These are phyloP conservation scores for Fusarium pseudocircinatum DNA, from an alignment of 2,329 filamentous ascomycete species.

Conservation along the genomic window DNA sequence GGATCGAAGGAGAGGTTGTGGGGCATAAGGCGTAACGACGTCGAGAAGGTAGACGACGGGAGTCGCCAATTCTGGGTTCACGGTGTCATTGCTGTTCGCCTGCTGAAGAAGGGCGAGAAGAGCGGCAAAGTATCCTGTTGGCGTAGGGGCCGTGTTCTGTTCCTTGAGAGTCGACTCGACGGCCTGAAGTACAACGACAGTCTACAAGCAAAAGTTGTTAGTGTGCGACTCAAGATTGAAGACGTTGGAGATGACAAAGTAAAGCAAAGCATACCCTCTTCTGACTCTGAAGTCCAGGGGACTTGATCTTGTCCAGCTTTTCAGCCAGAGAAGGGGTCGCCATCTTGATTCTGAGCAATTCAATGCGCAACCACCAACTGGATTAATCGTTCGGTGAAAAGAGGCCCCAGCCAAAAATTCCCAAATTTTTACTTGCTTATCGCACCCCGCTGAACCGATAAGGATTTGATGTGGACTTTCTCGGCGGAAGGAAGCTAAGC, in stretches of 20 bases:
- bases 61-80: slow-evolving; percentile 84
- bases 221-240: slow-evolving; percentile 19
- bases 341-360: slow-evolving; percentile 53
- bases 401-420: slow-evolving; percentile 39
- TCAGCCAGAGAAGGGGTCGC: slow-evolving; percentile 71
- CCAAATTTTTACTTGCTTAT: slow-evolving; percentile 46
- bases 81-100: slow-evolving; percentile 72
- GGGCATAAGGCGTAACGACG: slow-evolving; percentile 84
- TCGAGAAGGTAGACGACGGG: slow-evolving; percentile 97
- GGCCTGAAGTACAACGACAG: slow-evolving; percentile 85
- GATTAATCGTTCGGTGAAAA: slow-evolving; percentile 43
- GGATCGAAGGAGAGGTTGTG: slow-evolving; percentile 85
- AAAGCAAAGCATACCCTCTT: slow-evolving; percentile 74
- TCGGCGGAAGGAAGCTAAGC: not conserved
- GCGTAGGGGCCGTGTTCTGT: slow-evolving; percentile 82
- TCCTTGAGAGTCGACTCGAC: slow-evolving; percentile 93
- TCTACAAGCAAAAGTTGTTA: slow-evolving; percentile 58
- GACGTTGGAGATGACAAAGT: not conserved
- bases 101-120: slow-evolving; percentile 87
- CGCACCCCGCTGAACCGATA: slow-evolving; percentile 43
- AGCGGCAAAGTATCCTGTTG: slow-evolving; percentile 96
- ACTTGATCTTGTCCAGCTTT: slow-evolving; percentile 97
- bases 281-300: slow-evolving; percentile 94
- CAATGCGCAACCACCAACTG: slow-evolving; percentile 41
- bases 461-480: slow-evolving; percentile 22